Percentiles rank a stretch among this genome's conserved stretches.
These are phyloP conservation scores for Cyclotella distinguenda DNA, from an alignment of 108 stramenopile species.

Conservation along the genomic window DNA sequence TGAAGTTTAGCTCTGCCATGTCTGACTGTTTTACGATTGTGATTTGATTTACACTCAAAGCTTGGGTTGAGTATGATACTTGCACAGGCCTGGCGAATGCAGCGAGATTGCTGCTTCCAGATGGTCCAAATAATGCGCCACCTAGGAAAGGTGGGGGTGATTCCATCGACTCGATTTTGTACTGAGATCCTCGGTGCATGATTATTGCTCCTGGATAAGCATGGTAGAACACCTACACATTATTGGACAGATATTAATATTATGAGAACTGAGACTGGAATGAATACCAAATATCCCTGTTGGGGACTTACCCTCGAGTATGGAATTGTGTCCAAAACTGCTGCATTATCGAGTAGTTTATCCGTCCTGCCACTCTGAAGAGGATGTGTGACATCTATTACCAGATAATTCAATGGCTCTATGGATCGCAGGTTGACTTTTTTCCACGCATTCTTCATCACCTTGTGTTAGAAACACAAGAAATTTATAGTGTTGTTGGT, in stretches of 20 bases:
- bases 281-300: no score
- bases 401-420: slow-evolving; percentile 71
- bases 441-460: slow-evolving; percentile 68
- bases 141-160: slow-evolving; percentile 63
- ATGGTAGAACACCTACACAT: slow-evolving; percentile 72
- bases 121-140: slow-evolving; percentile 32
- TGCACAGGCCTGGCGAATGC: slow-evolving; percentile 73
- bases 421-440: slow-evolving; percentile 76
- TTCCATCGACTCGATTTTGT: slow-evolving; percentile 77
- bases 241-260: no score
- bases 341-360: slow-evolving; percentile 56
- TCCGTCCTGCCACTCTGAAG: slow-evolving; percentile 68
- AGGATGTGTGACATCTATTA: slow-evolving; percentile 79
- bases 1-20: slow-evolving; percentile 25
- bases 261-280: no score
- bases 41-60: slow-evolving; percentile 67
- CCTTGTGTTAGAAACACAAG: not conserved
- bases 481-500: not conserved
- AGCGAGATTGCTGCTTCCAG: slow-evolving; percentile 49
- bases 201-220: slow-evolving; percentile 83
- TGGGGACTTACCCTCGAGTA: slow-evolving; percentile 47
- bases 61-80: slow-evolving; percentile 66
- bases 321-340: slow-evolving; percentile 77
- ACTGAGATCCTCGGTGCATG: slow-evolving; percentile 22
- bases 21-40: slow-evolving; percentile 81